A percentile compares a stretch with the other conserved stretches of the same genome.
Evolutionary conservation across 169 alveolate species (phyloP).

Genomic region (Eimeria falciformis): DNA sequence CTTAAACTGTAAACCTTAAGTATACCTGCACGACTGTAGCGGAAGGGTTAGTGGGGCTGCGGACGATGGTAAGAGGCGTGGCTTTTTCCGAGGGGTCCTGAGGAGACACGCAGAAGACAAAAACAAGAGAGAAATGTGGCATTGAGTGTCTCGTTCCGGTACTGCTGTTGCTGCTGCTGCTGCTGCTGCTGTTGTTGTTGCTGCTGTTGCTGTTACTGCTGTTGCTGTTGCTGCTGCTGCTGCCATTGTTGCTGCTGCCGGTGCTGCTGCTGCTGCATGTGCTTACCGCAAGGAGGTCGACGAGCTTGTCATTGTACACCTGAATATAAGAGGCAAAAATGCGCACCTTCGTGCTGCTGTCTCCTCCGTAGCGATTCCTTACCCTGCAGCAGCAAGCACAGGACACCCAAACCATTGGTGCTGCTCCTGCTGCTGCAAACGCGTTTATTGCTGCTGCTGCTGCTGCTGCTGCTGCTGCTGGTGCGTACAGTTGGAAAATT

Average conservation of each 20-base stretch:
- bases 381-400: conserved; percentile 33
- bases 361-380: conserved; percentile 48
- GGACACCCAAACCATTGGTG: neutral
- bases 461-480: conserved; percentile 30
- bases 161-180: neutral
- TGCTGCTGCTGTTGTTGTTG: neutral
- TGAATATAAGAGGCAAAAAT: conserved; percentile 85
- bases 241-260: neutral
- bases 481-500: conserved; percentile 78
- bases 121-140: neutral
- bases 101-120: neutral
- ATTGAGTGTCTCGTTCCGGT: neutral
- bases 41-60: conserved; percentile 39
- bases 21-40: conserved; percentile 55
- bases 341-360: conserved; percentile 56
- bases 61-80: conserved; percentile 32
- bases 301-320: conserved; percentile 84
- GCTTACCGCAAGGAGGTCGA: conserved; percentile 82
- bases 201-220: neutral
- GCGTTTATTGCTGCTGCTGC: neutral
- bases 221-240: conserved; percentile 18
- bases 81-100: conserved; percentile 55
- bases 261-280: conserved; percentile 19
- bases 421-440: neutral
- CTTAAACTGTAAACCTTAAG: conserved; percentile 1